phyloP scores from a whole-genome alignment of 352 stramenopile genomes.

The Phytopythium ostracodes region DNA sequence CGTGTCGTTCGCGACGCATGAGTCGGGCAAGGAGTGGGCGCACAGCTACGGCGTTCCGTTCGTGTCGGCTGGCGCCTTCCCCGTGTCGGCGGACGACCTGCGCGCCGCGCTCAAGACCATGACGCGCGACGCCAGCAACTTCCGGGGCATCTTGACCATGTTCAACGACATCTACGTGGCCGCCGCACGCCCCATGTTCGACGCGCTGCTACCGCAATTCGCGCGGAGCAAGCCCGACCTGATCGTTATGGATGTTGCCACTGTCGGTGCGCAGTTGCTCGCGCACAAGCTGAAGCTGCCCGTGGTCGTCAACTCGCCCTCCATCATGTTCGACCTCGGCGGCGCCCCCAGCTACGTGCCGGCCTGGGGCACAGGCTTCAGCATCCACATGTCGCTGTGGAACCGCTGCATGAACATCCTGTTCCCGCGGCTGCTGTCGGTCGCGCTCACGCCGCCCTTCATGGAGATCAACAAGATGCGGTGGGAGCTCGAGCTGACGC shows the following conservation, averaged over 20 bases:
- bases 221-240: conserved; percentile 39
- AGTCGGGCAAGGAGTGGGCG: conserved; percentile 75
- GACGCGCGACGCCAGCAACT: conserved; percentile 79
- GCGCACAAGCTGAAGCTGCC: conserved; percentile 73
- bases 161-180: conserved; percentile 87
- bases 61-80: conserved; percentile 68
- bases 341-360: conserved; percentile 72
- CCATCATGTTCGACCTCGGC: conserved; percentile 80
- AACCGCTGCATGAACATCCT: conserved; percentile 88
- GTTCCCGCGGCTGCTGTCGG: conserved; percentile 80
- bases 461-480: conserved; percentile 87
- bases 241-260: conserved; percentile 80
- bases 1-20: conserved; percentile 81
- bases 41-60: conserved; percentile 50
- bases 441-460: conserved; percentile 86
- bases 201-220: conserved; percentile 56
- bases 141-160: conserved; percentile 84
- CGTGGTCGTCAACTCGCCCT: conserved; percentile 83
- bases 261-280: conserved; percentile 73
- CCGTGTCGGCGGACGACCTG: conserved; percentile 70
- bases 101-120: conserved; percentile 69
- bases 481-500: conserved; percentile 65
- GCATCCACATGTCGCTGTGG: conserved; percentile 81
- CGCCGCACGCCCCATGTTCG: conserved; percentile 74
- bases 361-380: conserved; percentile 82